Conservation (phyloP, 495 filamentous ascomycete species). For the Choiromyces venosus region DNA sequence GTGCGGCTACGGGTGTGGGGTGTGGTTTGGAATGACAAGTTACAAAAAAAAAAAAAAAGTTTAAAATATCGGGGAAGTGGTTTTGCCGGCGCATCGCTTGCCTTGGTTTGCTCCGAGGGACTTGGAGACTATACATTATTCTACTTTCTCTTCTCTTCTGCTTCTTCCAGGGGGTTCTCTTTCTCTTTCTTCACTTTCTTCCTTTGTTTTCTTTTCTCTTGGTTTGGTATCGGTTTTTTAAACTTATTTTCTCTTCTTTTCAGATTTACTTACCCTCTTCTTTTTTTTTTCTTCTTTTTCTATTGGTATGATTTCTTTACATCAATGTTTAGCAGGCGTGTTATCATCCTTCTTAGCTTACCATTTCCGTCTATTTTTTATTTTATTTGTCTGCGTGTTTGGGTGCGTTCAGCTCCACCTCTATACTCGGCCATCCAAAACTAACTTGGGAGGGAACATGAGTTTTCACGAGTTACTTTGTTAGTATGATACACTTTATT, state of each 20-base stretch:
- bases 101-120: neutral
- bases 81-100: neutral
- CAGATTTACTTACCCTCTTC: constrained; percentile 11
- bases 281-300: constrained; percentile 11
- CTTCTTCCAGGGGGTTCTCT: constrained; percentile 2
- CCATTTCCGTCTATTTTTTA: neutral
- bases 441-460: neutral
- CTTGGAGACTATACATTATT: constrained; percentile 34
- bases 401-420: neutral
- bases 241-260: constrained; percentile 11
- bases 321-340: constrained; percentile 18
- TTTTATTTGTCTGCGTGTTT: neutral
- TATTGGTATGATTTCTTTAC: constrained; percentile 6
- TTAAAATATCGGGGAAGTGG: neutral
- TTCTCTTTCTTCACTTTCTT: constrained; percentile 24
- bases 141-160: constrained; percentile 18
- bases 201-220: neutral
- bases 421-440: neutral
- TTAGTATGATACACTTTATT: neutral
- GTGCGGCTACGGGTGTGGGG: too few relatives aligned
- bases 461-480: neutral
- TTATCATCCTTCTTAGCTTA: neutral
- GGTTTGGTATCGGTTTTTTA: constrained; percentile 2
- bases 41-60: constrained; percentile 14
- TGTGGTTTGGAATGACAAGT: neutral